Base-by-base conservation (phyloP, 805 yeast genomes). In the Wickerhamiella nectarea region DNA sequence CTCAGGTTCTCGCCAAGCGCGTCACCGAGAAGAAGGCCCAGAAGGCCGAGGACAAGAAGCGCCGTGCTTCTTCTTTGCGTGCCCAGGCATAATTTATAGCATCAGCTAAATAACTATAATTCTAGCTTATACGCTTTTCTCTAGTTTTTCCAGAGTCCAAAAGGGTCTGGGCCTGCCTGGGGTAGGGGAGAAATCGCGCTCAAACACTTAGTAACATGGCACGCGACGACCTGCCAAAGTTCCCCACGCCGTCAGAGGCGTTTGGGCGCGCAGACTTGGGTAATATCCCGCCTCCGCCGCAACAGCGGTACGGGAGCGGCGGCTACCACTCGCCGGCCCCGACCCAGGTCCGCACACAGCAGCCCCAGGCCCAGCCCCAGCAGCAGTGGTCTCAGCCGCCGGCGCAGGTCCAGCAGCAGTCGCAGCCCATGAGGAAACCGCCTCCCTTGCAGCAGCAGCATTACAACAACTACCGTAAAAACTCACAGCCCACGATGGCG, bases 51-150 rank as follows among this genome's bases (percentile, higher is more conserved):
- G 78, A 82, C 73, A 86, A 82, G 77, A 89, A 89, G 94, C 86
- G 96, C 82, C 86, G 98, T 79, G 97, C 98, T 70, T 87, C 96
- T 64, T 91, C 97, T 62, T 79, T 91, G 71, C 85, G 63, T 48
- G 58, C 60, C 46, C 49, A 53, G 43, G 43, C 43, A 20, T 38
- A 34, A 38, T 36, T 35, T 42, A 24, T 38, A 28, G 42, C 25
- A 31, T 20, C 28, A 31, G 20, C 21, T 33, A 33, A 19, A 9
- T 17, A 33, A 33, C 35, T 28, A 28, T 28, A 28, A 28, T 21
- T 21, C 24, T 28, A 28, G 31, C 31, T 28, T 12, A 3, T 12
- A 11, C 6, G 31, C 28, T 11, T 6, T 9, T 22, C 25, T 22
- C 9, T 9, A 22, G 25, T 6, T 22, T 6, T 22, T 6, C 25